These are phyloP conservation scores for Aspergillus udagawae DNA, from an alignment of 2,329 filamentous ascomycete genomes.

Conservation along the genomic window DNA sequence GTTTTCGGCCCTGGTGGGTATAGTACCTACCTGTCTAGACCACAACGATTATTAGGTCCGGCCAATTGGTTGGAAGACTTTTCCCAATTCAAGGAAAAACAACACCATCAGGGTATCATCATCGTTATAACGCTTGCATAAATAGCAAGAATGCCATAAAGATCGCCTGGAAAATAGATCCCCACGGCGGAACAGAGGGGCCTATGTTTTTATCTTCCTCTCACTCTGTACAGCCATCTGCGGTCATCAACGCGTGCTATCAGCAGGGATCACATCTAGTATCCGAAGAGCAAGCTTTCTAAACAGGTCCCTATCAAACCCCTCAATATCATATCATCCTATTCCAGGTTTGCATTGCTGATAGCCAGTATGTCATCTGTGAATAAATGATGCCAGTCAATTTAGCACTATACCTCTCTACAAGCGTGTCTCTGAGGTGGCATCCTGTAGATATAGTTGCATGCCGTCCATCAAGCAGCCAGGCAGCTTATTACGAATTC, in stretches of 20 bases:
- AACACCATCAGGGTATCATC: not conserved
- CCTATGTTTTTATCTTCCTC: not conserved
- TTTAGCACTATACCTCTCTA: not conserved
- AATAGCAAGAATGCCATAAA: not conserved
- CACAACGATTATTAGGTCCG: not conserved
- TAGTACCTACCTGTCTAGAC: conserved; percentile 1
- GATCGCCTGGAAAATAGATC: not conserved
- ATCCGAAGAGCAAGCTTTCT: not conserved
- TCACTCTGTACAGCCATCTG: not conserved
- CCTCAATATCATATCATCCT: not conserved
- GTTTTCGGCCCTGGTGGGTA: no score
- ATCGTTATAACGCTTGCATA: not conserved
- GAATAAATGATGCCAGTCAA: not conserved
- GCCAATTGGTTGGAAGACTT: conserved; percentile 17
- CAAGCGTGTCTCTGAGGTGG: not conserved
- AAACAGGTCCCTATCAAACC: not conserved
- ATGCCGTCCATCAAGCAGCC: not conserved
- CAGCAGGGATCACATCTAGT: not conserved
- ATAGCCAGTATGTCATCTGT: not conserved
- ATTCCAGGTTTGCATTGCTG: not conserved
- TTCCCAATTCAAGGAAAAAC: conserved; percentile 13
- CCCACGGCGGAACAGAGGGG: not conserved
- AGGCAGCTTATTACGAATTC: not conserved
- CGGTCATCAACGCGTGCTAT: not conserved
- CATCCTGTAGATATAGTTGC: not conserved